phyloP scores from a whole-genome alignment of 1,284 basidiomycete species.

The Ganoderma boninense region DNA sequence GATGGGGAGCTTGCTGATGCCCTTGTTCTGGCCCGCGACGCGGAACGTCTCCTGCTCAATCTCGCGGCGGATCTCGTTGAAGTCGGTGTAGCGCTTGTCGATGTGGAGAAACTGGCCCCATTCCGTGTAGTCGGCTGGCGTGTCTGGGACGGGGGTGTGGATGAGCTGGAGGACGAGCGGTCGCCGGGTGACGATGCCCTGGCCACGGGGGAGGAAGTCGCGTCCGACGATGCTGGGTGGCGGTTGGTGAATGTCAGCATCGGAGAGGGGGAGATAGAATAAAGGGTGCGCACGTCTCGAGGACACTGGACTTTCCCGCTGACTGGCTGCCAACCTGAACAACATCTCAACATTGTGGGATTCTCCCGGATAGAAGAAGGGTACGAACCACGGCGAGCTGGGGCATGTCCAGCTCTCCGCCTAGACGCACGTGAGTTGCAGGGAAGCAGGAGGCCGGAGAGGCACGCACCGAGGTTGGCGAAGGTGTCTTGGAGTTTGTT shows the following conservation, averaged over 20 bases:
- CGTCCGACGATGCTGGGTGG: constrained; percentile 85
- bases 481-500: constrained; percentile 96
- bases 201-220: constrained; percentile 94
- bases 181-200: constrained; percentile 95
- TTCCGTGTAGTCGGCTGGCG: constrained; percentile 67
- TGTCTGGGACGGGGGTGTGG: constrained; percentile 74
- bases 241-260: neutral
- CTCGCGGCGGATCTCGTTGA: constrained; percentile 92
- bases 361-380: neutral
- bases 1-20: constrained; percentile 95
- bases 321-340: constrained; percentile 85
- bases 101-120: constrained; percentile 98
- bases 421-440: constrained; percentile 47
- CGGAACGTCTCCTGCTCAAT: constrained; percentile 98
- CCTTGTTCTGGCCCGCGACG: constrained; percentile 99
- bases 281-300: constrained; percentile 73
- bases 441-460: constrained; percentile 16
- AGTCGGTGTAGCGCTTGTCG: constrained; percentile 96
- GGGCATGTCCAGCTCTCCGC: constrained; percentile 88
- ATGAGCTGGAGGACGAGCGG: constrained; percentile 96
- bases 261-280: constrained; percentile 20
- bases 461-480: constrained; percentile 74
- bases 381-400: constrained; percentile 77
- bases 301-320: constrained; percentile 86
- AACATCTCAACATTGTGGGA: neutral